Base-by-base conservation (phyloP, 108 stramenopile genomes). In the Cyclotella sp. region DNA sequence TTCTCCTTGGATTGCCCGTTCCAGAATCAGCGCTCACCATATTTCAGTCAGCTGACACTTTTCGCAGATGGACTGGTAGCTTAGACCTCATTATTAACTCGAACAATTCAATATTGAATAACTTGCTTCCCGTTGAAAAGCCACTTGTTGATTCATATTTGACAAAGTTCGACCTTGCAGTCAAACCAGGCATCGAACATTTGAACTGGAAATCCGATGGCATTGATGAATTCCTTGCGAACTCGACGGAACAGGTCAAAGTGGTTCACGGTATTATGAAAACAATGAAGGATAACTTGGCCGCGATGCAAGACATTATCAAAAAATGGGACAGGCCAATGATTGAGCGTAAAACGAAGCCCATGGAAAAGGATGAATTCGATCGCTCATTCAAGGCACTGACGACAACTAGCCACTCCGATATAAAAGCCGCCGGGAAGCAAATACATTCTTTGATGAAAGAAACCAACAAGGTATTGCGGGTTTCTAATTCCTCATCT, bases 41-140 rank as follows among this genome's bases (percentile, higher is more conserved):
- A 63, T 95, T 93, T 75, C 78, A 87, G 55, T 88, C 87, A 55
- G 88, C 91, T 5, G 93, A 95, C 68, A 75, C 57, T 15, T 95
- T 95, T 89, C 89, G 96, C 51, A 68, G 78, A 55, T 92, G 94
- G 92, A 93, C 90, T 28, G 93, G 89, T n/a, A 91, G 91, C 71
- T 68, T 96, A 21, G 93, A 96, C 49, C 89, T 96, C 40, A 89
- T 95, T 78, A 92, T 93, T 3, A 85, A 89, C 80, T 93, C 86
- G 91, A 89, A 96, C 83, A 96, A 96, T 74, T 79, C 80, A 16
- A 88, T 91, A 19, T 70, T 95, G 52, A 80, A 88, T 7, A 75
- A 77, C 64, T 73, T 96, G 63, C 87, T 95, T 21, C 96, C 96
- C 28, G 96, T 96, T 28, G 96, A 96, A 65, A 88, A 89, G 76